A percentile compares a stretch with the other conserved stretches of the same genome.
Evolutionary conservation across 345 rosid species (phyloP).

Genomic region (Gossypium rotundifolium): DNA sequence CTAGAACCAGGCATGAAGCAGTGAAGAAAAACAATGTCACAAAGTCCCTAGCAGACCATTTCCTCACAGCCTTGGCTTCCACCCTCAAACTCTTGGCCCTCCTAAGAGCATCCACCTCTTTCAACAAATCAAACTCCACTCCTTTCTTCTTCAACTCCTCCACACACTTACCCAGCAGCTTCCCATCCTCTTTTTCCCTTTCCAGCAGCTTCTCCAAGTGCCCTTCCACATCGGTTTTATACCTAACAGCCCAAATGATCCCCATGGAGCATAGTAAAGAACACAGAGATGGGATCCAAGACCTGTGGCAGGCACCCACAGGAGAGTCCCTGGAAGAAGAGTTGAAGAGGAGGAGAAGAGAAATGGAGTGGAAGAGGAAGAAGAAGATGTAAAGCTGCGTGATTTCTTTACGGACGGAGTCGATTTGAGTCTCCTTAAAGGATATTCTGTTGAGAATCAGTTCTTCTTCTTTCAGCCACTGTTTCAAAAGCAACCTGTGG

Average conservation of each 20-base stretch:
- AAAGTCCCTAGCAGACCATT: slow-evolving; percentile 82
- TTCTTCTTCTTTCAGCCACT: slow-evolving; percentile 94
- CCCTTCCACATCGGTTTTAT: slow-evolving; percentile 66
- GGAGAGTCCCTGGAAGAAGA: slow-evolving; percentile 31
- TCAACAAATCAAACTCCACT: slow-evolving; percentile 76
- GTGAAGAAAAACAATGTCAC: slow-evolving; percentile 72
- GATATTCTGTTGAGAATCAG: slow-evolving; percentile 65
- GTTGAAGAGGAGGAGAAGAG: slow-evolving; percentile 73
- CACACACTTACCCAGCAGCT: slow-evolving; percentile 68
- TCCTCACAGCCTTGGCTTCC: slow-evolving; percentile 53
- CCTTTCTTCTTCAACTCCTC: slow-evolving; percentile 95
- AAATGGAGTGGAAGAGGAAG: slow-evolving; percentile 81
- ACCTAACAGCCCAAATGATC: slow-evolving; percentile 76
- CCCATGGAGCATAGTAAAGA: slow-evolving; percentile 68
- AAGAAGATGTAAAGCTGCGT: slow-evolving; percentile 79
- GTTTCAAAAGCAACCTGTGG: slow-evolving; percentile 90
- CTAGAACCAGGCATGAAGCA: slow-evolving; percentile 71
- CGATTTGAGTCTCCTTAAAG: slow-evolving; percentile 79
- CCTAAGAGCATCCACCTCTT: slow-evolving; percentile 87
- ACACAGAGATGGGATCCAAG: slow-evolving; percentile 82
- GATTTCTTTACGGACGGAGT: slow-evolving; percentile 59
- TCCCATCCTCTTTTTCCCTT: slow-evolving; percentile 88
- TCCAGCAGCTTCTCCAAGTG: slow-evolving; percentile 73
- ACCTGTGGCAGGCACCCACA: slow-evolving; percentile 36
- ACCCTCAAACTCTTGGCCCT: slow-evolving; percentile 92